phyloP scores from a whole-genome alignment of 2,329 filamentous ascomycete genomes.

The Didymella pomorum region DNA sequence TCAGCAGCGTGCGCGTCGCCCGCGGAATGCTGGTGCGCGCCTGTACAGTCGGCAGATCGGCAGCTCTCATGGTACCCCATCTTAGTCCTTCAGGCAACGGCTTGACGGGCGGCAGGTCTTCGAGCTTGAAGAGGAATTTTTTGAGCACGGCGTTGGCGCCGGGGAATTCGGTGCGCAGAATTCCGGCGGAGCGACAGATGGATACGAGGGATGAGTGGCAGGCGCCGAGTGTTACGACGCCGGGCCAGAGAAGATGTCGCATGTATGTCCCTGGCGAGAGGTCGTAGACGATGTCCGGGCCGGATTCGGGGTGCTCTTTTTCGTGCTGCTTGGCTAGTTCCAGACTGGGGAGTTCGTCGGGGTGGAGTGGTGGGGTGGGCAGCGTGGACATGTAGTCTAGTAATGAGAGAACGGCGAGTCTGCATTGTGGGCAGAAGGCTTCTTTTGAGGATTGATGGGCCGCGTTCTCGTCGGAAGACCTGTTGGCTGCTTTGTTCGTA shows the following conservation, averaged over 20 bases:
- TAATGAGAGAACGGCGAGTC: constrained; percentile 38
- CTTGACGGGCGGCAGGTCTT: constrained; percentile 55
- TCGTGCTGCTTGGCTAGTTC: constrained; percentile 42
- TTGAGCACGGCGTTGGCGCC: constrained; percentile 47
- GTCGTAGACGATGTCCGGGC: constrained; percentile 31
- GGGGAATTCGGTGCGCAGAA: constrained; percentile 43
- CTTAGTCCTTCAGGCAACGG: constrained; percentile 58
- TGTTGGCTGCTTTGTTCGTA: too few relatives aligned
- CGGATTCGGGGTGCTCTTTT: constrained; percentile 35
- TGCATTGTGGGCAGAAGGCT: constrained; percentile 39
- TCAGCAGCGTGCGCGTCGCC: constrained; percentile 56
- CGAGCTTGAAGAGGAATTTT: constrained; percentile 66
- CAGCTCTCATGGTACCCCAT: constrained; percentile 63
- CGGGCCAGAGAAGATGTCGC: constrained; percentile 43
- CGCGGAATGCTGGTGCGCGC: constrained; percentile 62
- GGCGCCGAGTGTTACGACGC: constrained; percentile 56
- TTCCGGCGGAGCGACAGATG: constrained; percentile 30
- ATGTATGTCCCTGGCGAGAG: constrained; percentile 35
- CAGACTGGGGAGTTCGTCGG: constrained; percentile 35
- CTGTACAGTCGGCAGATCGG: constrained; percentile 64
- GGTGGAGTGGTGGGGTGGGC: constrained; percentile 37
- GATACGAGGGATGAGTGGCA: constrained; percentile 48
- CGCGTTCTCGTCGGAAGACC: too few relatives aligned
- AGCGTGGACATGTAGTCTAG: constrained; percentile 42
- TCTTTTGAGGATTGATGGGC: too few relatives aligned